Base-by-base conservation (phyloP, 1,139 yeast genomes). In the Taiozyma onychis region DNA sequence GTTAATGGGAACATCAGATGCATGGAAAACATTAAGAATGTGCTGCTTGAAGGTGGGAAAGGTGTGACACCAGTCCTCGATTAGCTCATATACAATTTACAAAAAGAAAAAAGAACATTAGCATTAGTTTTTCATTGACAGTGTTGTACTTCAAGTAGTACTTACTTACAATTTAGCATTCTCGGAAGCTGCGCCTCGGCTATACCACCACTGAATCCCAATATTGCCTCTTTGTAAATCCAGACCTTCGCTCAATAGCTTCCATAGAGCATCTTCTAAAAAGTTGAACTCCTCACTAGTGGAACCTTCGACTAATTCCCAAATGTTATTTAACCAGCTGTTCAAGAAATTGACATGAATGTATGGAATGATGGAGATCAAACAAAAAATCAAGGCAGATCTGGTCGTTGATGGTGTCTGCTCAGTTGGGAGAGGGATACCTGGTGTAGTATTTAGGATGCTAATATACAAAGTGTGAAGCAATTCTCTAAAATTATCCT, bases 171-270 rank as follows among this genome's bases (percentile, higher is more conserved):
- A 18, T 18, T 37, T 37, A 18, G 41, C 41, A 37, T 16, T 6
- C 41, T 37, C 9, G 18, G 35, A 32, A 30, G 34, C 22, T 28
- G 24, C 6, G 21, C 35, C 42, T n/a, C 50, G 48, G 14, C 52
- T 50, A 56, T 78, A 81, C 86, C 87, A 86, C 90, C 91, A 86
- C 34, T 69, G 66, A 50, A 83, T 77, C 3, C 85, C 93, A 41
- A 82, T 58, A 48, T 79, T 83, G 4, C 85, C 78, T 55, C 87
- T 70, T 55, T 80, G 79, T 51, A 82, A 70, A 56, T 83, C 87
- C 54, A 81, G 70, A 9, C 67, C 72, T 54, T 75, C 74, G 42
- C 82, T 73, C 1, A 77, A 64, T 48, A 68, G 61, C 18, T 68
- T 67, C 71, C 77, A 73, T 44, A 77, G 50, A 18, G 61, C 61